Base-by-base conservation (phyloP, 2,329 filamentous ascomycete genomes). In the Fusarium sp. region DNA sequence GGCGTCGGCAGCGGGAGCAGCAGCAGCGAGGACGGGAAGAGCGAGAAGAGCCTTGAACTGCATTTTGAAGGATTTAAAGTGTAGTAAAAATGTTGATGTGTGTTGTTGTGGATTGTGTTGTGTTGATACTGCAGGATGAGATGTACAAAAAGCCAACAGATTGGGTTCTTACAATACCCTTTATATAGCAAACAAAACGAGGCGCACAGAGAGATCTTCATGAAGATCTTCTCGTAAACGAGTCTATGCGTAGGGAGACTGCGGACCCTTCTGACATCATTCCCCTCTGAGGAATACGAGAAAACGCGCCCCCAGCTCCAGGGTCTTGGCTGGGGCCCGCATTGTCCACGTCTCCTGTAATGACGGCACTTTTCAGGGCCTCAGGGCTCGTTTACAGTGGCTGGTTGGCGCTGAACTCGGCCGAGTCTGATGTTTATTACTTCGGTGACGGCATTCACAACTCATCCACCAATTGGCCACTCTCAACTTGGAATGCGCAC, bases 31-130 rank as follows among this genome's bases (percentile, higher is more conserved):
- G 52, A 69, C 54, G 37, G 71, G 73, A 16, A 72, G 62, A 18
- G 71, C 52, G 63, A 77, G 40, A n/a, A 78, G 65, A 62, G 68
- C 67, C 76, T 78, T 78, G 71, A 78, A 70, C 62, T 78, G 76
- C 76, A 78, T 78, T 40, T 40, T 78, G 68, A 27, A 45, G 37
- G 59, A 37, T 38, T 52, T 37, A 45, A 22, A 56, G 31, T 34
- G 20, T 47, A 2, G 18, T 14, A 24, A 16, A 57, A 52, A 22
- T 13, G 5, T 29, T 10, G 54, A 27, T 40, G n/a, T 14, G 18
- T 9, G 22, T 16, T 60, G 29, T 14, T 35, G 24, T 27, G 9
- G 34, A 20, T 13, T 38, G 31, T 8, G 11, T 24, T 35, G 64
- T 7, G 34, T 22, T 59, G 63, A 61, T 63, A 37, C 6, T 27